Base-by-base conservation (phyloP, 768 basidiomycete species). In the Agaricus blazei region DNA sequence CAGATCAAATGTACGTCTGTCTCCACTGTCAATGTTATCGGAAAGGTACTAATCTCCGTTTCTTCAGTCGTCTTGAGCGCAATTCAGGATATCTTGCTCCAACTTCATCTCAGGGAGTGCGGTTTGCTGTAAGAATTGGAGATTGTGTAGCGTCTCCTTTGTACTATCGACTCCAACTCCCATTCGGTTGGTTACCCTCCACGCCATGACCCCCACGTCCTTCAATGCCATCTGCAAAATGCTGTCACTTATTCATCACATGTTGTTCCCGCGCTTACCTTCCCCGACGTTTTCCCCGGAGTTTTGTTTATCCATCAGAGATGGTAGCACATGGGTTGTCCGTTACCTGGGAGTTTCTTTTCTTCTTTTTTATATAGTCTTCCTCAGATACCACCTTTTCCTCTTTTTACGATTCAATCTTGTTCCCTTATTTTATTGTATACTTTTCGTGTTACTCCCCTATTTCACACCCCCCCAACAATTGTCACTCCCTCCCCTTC, bases 11-110 rank as follows among this genome's bases (percentile, higher is more conserved):
- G 90, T 93, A 68, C 51, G 84, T 65, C 27, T 38, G 34, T n/a
- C n/a, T 29, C 34, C 7, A 24, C 55, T 31, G 28, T 31, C 36
- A 27, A 42, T 24, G 28, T 34, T 51, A 46, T 52, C 43, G 11
- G 26, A 36, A 28, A 31, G 49, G 38, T 42, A n/a, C 24, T 43
- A 48, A 55, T 51, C 37, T 11, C 15, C 47, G 36, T 27, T 29
- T 47, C 50, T 47, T n/a, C 56, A 81, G 80, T 93, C 73, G 89
- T 93, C 37, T 70, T 93, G 65, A 89, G 85, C 64, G 90, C 91
- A 2, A 91, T 93, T 61, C 91, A 92, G 68, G 91, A 93, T 63
- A 93, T 93, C 63, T 81, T 93, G 36, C 76, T 93, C 51, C 91
- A 93, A 64, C 77, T 91, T 36, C 90, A 93, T 67, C 73, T 93